A percentile compares a stretch with the other conserved stretches of the same genome.
Conservation (phyloP, 139 green algal genomes). For the Closterium sp. region DNA sequence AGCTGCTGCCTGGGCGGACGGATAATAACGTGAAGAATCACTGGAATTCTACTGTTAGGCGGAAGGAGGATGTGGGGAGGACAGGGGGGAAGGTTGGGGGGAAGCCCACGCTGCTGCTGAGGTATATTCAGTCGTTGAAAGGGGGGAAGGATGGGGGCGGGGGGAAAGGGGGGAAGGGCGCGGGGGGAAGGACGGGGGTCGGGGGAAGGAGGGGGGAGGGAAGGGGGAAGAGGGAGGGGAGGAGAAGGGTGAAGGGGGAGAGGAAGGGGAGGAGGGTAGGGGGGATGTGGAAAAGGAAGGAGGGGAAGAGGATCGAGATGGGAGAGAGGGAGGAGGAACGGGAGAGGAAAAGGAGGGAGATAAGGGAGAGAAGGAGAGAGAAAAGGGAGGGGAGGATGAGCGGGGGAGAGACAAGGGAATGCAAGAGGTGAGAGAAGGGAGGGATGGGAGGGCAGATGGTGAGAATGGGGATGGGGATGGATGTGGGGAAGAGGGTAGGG, state of each 20-base stretch:
- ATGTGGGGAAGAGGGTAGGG: too few species aligned
- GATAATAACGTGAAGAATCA: conserved; percentile 87
- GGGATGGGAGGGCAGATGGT: background rate
- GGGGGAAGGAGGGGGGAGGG: background rate
- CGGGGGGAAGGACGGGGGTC: background rate
- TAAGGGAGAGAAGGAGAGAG: background rate
- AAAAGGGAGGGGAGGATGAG: background rate
- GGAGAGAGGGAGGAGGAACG: background rate
- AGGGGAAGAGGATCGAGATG: background rate
- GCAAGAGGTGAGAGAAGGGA: background rate
- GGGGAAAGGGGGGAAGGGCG: background rate
- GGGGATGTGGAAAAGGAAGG: background rate
- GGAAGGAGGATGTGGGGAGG: conserved; percentile 27
- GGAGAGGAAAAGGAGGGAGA: background rate
- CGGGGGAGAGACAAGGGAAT: background rate
- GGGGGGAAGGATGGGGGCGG: background rate
- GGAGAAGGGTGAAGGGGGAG: too few species aligned
- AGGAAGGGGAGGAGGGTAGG: too few species aligned
- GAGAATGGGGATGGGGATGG: background rate
- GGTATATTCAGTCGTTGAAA: conserved; percentile 15
- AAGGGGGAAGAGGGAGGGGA: too few species aligned
- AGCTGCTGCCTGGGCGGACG: conserved; percentile 68
- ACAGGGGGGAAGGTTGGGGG: background rate
- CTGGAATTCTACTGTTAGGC: conserved; percentile 74
- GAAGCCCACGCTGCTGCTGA: background rate